These are phyloP conservation scores for Cercospora janseana DNA, from an alignment of 2,329 filamentous ascomycete genomes.

Conservation along the genomic window DNA sequence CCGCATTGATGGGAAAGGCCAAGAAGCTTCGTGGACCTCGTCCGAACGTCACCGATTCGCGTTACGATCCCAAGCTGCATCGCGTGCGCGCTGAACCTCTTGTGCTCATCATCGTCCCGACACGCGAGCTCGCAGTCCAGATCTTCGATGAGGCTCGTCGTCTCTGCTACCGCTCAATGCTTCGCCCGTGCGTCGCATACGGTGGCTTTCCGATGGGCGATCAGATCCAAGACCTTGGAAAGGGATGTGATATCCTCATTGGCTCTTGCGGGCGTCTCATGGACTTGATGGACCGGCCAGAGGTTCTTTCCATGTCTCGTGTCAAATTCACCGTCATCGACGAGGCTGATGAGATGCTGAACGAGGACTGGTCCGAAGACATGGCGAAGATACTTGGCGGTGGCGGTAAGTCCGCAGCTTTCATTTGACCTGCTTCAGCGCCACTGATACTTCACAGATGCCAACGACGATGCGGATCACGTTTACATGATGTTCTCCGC, in stretches of 20 bases:
- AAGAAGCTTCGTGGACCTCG: slow-evolving; percentile 80
- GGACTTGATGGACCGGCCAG: slow-evolving; percentile 74
- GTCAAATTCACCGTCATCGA: slow-evolving; percentile 83
- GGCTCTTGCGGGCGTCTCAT: slow-evolving; percentile 82
- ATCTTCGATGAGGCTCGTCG: slow-evolving; percentile 94
- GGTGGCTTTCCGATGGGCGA: slow-evolving; percentile 72
- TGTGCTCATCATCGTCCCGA: slow-evolving; percentile 80
- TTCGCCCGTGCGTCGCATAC: slow-evolving; percentile 86
- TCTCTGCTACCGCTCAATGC: slow-evolving; percentile 90
- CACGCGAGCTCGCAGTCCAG: slow-evolving; percentile 85
- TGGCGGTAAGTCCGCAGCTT: slow-evolving; percentile 61
- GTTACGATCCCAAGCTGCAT: slow-evolving; percentile 53
- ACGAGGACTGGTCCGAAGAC: slow-evolving; percentile 71
- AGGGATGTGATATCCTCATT: slow-evolving; percentile 86
- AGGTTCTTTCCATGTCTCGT: slow-evolving; percentile 68
- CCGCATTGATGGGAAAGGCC: slow-evolving; percentile 91
- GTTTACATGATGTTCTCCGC: slow-evolving; percentile 85
- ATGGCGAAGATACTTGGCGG: slow-evolving; percentile 74
- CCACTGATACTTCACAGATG: slow-evolving; percentile 50
- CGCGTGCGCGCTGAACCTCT: slow-evolving; percentile 77
- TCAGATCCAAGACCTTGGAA: slow-evolving; percentile 70
- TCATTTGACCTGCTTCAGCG: neutral
- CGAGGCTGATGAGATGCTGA: slow-evolving; percentile 90
- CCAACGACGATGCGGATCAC: slow-evolving; percentile 70
- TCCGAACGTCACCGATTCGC: slow-evolving; percentile 52